Conservation (phyloP, 2,329 filamentous ascomycete genomes). For the Talaromyces sp. region DNA sequence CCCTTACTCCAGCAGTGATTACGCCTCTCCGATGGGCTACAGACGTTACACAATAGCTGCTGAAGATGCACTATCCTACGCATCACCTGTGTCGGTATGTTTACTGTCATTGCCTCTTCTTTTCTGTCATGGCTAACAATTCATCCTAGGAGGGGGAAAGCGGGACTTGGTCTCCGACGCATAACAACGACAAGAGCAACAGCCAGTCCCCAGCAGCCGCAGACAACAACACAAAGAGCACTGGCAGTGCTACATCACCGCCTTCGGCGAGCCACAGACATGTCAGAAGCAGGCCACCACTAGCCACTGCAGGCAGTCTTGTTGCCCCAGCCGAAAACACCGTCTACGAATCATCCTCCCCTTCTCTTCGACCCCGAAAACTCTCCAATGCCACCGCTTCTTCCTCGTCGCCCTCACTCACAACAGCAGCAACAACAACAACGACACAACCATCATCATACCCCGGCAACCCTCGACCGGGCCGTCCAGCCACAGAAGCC, state of each 20-base stretch:
- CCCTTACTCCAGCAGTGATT: slow-evolving; percentile 2
- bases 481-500: slow-evolving; percentile 4
- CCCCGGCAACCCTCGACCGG: not conserved
- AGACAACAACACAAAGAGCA: not conserved
- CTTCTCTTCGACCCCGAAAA: slow-evolving; percentile 2
- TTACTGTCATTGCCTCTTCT: not conserved
- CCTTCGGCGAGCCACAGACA: not conserved
- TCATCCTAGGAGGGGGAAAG: slow-evolving; percentile 7
- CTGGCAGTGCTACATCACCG: not conserved
- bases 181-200: slow-evolving; percentile 6
- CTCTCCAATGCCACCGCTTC: slow-evolving; percentile 6
- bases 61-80: slow-evolving; percentile 10
- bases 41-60: slow-evolving; percentile 9
- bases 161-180: slow-evolving; percentile 10
- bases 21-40: slow-evolving; percentile 7
- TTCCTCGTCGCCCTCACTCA: slow-evolving; percentile 2
- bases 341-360: not conserved
- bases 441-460: not conserved
- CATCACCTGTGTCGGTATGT: slow-evolving; percentile 11
- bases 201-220: slow-evolving; percentile 5
- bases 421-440: not conserved
- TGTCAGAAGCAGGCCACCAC: not conserved
- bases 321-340: not conserved
- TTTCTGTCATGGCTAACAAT: not conserved
- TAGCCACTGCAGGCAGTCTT: not conserved